Percentiles rank a stretch among this genome's conserved stretches.
These are phyloP conservation scores for Vitis labrusca DNA, from an alignment of 164 flowering plant genomes.

Conservation along the genomic window DNA sequence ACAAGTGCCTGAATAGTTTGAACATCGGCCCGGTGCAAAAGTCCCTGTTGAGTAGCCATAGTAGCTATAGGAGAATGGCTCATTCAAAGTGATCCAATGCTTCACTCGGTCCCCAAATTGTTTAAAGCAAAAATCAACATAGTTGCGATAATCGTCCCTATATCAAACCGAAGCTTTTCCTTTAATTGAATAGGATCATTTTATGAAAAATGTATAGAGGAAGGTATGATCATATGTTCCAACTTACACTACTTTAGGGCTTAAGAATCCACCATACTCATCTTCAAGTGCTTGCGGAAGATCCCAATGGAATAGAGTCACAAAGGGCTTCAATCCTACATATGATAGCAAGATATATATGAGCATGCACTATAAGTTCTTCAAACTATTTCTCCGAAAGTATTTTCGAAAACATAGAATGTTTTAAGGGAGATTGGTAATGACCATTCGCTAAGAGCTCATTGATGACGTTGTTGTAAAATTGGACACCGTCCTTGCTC, in stretches of 20 bases:
- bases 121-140: constrained; percentile 24
- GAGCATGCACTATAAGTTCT: too few relatives aligned
- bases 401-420: neutral
- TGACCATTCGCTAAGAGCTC: constrained; percentile 13
- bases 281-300: constrained; percentile 34
- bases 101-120: constrained; percentile 34
- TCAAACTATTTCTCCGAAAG: too few relatives aligned
- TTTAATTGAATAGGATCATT: too few relatives aligned
- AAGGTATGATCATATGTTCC: neutral
- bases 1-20: constrained; percentile 9
- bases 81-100: constrained; percentile 31
- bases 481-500: constrained; percentile 15
- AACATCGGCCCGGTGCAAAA: constrained; percentile 27
- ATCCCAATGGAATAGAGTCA: constrained; percentile 32
- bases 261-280: constrained; percentile 26
- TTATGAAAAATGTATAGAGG: too few relatives aligned
- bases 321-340: constrained; percentile 26
- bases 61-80: constrained; percentile 11
- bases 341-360: neutral
- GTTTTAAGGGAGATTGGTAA: neutral
- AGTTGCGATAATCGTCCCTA: constrained; percentile 33
- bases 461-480: constrained; percentile 4
- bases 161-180: neutral
- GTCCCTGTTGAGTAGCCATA: constrained; percentile 15
- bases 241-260: constrained; percentile 31